Evolutionary conservation across 2,329 filamentous ascomycete species (phyloP), one percentile per base, ranked within the genome.

Genomic region (Bipolaris zeicola): DNA sequence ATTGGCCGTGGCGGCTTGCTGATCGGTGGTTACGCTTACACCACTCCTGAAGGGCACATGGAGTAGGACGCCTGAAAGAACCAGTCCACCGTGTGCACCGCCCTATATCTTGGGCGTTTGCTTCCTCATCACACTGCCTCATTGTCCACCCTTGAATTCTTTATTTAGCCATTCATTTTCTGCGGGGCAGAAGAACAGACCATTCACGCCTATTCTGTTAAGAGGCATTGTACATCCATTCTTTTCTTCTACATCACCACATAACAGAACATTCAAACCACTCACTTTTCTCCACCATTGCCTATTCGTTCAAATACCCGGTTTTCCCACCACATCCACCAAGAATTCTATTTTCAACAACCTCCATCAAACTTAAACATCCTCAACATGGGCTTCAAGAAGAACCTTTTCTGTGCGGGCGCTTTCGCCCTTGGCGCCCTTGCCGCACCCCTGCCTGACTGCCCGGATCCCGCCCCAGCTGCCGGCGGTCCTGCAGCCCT

Each of bases 391-490:
- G 56, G 66, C 48, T 60, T 65, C 57, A 66, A 69, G 44, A 52
- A 55, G 33, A 60, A 62, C 33, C 49, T 68, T 36, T 48, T 71
- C 26, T 47, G 71, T 16, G 60, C 65, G 20, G 51, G 66, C 49
- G 63, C 69, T 33, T 57, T 72, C 37, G 64, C 67, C 51, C 76
- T 89, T 63, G 69, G 75, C 61, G 57, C 74, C 49, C 50, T 67
- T 16, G 60, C 66, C 28, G 61, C 63, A 39, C 64, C 67, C 33
- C 49, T 67, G 14, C 57, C 60, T 28, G 55, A 63, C 14, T 52
- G 51, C 37, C 41, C 55, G 4, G 52, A 57, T 10, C 44, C 55
- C 14, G 44, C 24, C 34, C 46, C 41, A 33, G 43, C 43, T 28
- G 18, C 52, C 26, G 46, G 54, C 7, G 46, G 54, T 6, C 10